A percentile compares a stretch with the other conserved stretches of the same genome.
Conservation (phyloP, 2,329 filamentous ascomycete species). For the Xylariales sp. region DNA sequence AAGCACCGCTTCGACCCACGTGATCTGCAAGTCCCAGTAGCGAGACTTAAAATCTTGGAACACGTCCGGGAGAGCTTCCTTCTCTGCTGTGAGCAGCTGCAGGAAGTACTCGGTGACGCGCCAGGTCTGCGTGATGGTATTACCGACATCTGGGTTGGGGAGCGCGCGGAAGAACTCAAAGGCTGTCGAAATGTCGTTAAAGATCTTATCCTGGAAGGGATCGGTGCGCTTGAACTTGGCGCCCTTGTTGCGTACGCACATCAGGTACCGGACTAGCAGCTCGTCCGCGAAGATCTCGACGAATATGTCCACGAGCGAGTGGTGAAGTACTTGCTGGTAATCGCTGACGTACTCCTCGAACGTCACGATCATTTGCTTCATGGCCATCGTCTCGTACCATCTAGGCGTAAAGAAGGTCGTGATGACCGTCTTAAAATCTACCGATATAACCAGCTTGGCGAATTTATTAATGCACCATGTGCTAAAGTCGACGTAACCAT, state of each 20-base stretch:
- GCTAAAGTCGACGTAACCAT: conserved; percentile 94
- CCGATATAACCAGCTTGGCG: conserved; percentile 84
- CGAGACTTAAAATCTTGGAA: conserved; percentile 85
- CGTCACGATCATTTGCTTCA: conserved; percentile 94
- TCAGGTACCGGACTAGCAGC: conserved; percentile 86
- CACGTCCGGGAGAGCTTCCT: conserved; percentile 76
- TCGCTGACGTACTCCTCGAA: conserved; percentile 95
- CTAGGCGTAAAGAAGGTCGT: conserved; percentile 89
- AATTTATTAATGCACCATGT: conserved; percentile 93
- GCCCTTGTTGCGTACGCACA: conserved; percentile 85
- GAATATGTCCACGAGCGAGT: conserved; percentile 88
- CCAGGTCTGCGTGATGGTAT: conserved; percentile 90
- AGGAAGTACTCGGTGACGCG: conserved; percentile 88
- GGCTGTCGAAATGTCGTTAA: conserved; percentile 88
- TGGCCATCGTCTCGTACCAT: conserved; percentile 88
- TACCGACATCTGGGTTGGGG: conserved; percentile 75
- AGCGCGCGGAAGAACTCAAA: conserved; percentile 88
- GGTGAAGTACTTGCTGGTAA: conserved; percentile 85
- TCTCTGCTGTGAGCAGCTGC: conserved; percentile 80
- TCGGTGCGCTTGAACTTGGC: conserved; percentile 89
- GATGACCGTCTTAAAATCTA: conserved; percentile 88
- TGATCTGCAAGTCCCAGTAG: conserved; percentile 95
- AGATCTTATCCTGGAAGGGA: conserved; percentile 91
- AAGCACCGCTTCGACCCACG: conserved; percentile 94
- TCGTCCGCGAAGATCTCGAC: conserved; percentile 94